Evolutionary conservation across 345 rosid species (phyloP), one percentile per base, ranked within the genome.

Genomic region (Eutrema japonicum): DNA sequence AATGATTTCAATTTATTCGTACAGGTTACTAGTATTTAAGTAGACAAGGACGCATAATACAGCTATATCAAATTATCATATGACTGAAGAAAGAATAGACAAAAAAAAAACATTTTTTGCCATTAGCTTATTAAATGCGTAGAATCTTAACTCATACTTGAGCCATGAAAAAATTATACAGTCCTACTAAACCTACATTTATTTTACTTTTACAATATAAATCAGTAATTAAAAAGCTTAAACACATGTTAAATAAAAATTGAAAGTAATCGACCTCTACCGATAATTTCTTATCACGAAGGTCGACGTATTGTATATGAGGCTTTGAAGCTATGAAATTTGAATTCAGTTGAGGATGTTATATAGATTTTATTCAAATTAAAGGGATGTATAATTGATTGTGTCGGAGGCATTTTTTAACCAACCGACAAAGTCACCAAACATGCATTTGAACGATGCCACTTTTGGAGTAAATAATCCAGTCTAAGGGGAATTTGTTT

Each of bases 371-470:
- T 38, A 29, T 74, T 74, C 78, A 66, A 74, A 74, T 58, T 48
- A 74, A 74, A 74, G 61, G 43, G 37, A 36, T 33, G 11, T 8
- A 7, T 13, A 33, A 26, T 42, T 14, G 66, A 49, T 58, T 49
- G 67, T 74, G 78, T 74, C 72, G 66, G 72, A 57, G 8, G 22
- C 40, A 57, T 14, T 4, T 33, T 37, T 49, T 32, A 40, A 66
- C 67, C 72, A 42, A 74, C 72, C 72, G 78, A 74, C 78, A 61
- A 66, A 74, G 78, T 74, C 42, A 74, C 72, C 66, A 57, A 35
- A 74, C 52, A 55, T 72, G 64, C 57, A 73, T 9, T 64, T 42
- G 43, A 62, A 50, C 40, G 60, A 72, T 62, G 14, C 69, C 37
- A 52, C 33, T 54, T 18, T 10, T 8, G 26, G 26, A 22, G 26